A percentile compares a stretch with the other conserved stretches of the same genome.
Conservation (phyloP, 306 rosid species). For the Begonia peltatifolia region DNA sequence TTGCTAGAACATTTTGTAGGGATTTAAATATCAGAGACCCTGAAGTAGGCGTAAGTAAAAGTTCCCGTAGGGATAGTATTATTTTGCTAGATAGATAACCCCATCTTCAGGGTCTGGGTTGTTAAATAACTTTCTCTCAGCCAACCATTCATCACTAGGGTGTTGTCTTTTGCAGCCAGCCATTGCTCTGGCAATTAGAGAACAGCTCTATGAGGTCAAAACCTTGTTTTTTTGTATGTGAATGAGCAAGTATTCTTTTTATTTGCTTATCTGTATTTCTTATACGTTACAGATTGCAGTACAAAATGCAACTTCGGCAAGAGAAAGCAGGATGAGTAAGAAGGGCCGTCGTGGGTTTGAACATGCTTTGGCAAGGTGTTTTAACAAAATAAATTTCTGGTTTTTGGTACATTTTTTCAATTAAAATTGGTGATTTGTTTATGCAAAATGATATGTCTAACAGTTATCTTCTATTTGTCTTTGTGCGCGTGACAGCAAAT, state of each 20-base stretch:
- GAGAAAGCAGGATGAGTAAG: constrained; percentile 89
- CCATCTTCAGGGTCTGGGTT: neutral
- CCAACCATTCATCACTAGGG: neutral
- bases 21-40: constrained; percentile 86
- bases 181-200: constrained; percentile 75
- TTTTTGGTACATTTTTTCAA: neutral
- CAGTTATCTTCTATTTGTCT: neutral
- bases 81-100: neutral
- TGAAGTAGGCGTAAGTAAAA: constrained; percentile 82
- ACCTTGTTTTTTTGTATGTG: neutral
- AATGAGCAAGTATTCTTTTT: neutral
- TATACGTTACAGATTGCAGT: constrained; percentile 48
- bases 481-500: constrained; percentile 36
- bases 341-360: constrained; percentile 77
- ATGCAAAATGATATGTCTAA: neutral
- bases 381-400: neutral
- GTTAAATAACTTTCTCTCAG: neutral
- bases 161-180: constrained; percentile 59
- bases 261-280: neutral
- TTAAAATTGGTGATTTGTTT: neutral
- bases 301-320: constrained; percentile 76
- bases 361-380: constrained; percentile 52
- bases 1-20: constrained; percentile 64
- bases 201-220: constrained; percentile 73
- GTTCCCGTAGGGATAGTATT: neutral